Evolutionary conservation across 2,329 filamentous ascomycete genomes (phyloP), one percentile per base, ranked within the genome.

Genomic region (Penicillium expansum): DNA sequence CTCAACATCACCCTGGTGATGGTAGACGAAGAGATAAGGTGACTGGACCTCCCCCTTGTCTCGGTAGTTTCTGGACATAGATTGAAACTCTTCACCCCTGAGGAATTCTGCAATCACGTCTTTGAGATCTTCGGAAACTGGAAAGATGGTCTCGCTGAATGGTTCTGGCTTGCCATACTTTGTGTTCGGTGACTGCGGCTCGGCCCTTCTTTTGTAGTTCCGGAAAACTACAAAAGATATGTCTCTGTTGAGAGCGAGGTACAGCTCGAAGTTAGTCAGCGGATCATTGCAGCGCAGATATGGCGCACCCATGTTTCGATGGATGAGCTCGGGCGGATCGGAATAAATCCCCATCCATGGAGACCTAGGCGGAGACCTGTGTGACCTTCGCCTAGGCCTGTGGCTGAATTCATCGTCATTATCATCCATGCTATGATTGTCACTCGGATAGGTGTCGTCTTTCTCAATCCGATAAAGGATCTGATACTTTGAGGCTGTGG

Each of bases 381-480:
- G 37, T 14, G 13, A 2, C 6, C 20, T 8, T 4, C 5, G 37
- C 9, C 24, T 50, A 4, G 6, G 33, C 14, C 33, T 22, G 9
- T 9, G 47, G 16, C 10, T 38, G 27, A 35, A 41, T 14, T 35
- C 18, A 8, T 49, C 44, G 3, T 35, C 44, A n/a, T 30, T 42
- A 13, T 37, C 33, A 14, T 14, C 13, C 24, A 22, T 27, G 10
- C 24, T 24, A 5, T 16, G 14, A 18, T 47, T 10, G 1, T 38
- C 33, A 27, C 42, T n/a, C 8, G 39, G 41, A 38, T 27, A 52
- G 18, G 30, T 38, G 22, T 10, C 7, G 8, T 48, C 42, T 38
- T 48, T 49, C 44, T 55, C 43, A 6, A 55, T 55, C 7, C 52
- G 27, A n/a, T 55, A 49, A 16, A 55, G 52, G 27, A 55, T 22